phyloP scores from a whole-genome alignment of 2,329 filamentous ascomycete genomes.

The Capronia coronata region DNA sequence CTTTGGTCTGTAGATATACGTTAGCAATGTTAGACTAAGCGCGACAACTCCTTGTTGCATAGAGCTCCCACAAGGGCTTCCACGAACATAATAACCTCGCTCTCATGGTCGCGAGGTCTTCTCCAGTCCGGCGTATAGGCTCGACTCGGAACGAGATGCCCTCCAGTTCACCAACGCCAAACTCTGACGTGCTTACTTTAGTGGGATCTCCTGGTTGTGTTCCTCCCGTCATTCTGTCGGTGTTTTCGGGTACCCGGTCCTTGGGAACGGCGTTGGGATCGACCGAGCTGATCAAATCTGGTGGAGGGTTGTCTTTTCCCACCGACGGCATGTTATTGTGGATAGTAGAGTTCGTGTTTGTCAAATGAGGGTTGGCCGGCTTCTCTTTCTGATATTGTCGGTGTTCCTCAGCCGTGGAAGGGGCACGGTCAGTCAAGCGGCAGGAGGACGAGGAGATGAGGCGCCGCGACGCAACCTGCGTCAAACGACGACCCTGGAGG shows the following conservation, averaged over 20 bases:
- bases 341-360: conserved; percentile 59
- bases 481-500: conserved; percentile 2
- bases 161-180: conserved; percentile 79
- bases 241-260: conserved; percentile 56
- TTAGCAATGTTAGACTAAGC: conserved; percentile 7
- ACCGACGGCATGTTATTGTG: conserved; percentile 54
- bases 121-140: conserved; percentile 76
- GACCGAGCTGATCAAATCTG: conserved; percentile 54
- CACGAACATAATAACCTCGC: conserved; percentile 66
- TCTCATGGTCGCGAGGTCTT: conserved; percentile 78
- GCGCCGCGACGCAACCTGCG: conserved; percentile 9
- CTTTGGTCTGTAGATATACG: conserved; percentile 61
- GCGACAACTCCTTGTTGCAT: conserved; percentile 2
- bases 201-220: conserved; percentile 48
- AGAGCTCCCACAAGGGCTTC: conserved; percentile 8
- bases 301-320: conserved; percentile 51
- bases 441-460: conserved; percentile 14
- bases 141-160: conserved; percentile 81
- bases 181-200: conserved; percentile 51
- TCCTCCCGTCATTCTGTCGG: conserved; percentile 59
- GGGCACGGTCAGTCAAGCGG: conserved; percentile 13
- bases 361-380: conserved; percentile 55
- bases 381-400: conserved; percentile 53
- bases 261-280: conserved; percentile 53
- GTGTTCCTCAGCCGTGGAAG: conserved; percentile 45